phyloP scores from a whole-genome alignment of 495 filamentous ascomycete species.

The Tuber brumale region DNA sequence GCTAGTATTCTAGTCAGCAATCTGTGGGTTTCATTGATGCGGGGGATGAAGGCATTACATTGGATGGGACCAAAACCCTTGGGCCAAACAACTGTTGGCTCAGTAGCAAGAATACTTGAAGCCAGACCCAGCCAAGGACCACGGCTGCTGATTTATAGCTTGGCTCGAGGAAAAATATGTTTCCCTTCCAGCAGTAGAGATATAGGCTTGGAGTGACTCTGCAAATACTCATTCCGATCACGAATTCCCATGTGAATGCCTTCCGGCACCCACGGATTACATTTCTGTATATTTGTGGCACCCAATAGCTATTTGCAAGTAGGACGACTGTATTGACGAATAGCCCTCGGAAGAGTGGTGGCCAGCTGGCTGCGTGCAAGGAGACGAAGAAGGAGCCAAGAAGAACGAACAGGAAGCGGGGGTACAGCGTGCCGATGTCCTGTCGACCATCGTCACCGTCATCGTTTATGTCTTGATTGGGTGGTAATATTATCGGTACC shows the following conservation, averaged over 20 bases:
- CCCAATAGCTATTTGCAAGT: conserved; percentile 81
- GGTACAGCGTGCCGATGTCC: conserved; percentile 69
- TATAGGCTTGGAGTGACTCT: conserved; percentile 73
- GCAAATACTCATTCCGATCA: conserved; percentile 72
- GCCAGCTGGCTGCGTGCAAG: conserved; percentile 69
- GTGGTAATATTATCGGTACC: conserved; percentile 69
- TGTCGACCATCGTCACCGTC: conserved; percentile 43
- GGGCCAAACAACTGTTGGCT: conserved; percentile 83
- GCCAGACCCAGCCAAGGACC: conserved; percentile 78
- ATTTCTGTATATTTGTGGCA: conserved; percentile 86
- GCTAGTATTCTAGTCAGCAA: conserved; percentile 42
- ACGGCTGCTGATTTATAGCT: conserved; percentile 57
- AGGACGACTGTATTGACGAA: conserved; percentile 65
- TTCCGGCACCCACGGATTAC: conserved; percentile 83
- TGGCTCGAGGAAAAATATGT: conserved; percentile 70
- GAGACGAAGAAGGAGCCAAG: conserved; percentile 65
- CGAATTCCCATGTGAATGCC: conserved; percentile 78
- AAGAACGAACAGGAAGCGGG: conserved; percentile 68
- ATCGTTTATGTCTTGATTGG: conserved; percentile 71
- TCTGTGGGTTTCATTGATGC: conserved; percentile 55
- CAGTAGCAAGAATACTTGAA: conserved; percentile 71
- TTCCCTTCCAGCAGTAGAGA: conserved; percentile 65
- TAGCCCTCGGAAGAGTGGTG: conserved; percentile 56
- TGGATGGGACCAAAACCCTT: conserved; percentile 58
- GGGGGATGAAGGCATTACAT: conserved; percentile 24